Conservation (phyloP, 257 asterid species). For the Plantago ovata region DNA sequence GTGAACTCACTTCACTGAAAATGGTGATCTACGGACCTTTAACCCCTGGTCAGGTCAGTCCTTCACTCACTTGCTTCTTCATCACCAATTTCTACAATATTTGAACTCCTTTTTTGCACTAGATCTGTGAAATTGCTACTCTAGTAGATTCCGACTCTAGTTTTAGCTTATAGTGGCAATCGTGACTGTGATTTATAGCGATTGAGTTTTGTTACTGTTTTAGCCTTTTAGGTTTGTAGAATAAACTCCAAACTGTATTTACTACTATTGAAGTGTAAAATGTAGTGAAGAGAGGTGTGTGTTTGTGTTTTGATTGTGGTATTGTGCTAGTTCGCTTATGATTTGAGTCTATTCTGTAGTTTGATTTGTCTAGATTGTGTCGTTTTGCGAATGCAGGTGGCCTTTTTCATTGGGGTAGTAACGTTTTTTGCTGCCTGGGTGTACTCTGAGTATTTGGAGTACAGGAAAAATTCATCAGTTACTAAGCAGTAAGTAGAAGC, state of each 20-base stretch:
- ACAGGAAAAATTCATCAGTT: constrained; percentile 38
- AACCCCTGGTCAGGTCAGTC: constrained; percentile 77
- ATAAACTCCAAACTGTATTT: too few species aligned
- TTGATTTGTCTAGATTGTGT: constrained; percentile 8
- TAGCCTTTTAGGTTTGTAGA: neutral
- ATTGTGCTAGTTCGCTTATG: constrained; percentile 13
- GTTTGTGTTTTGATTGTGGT: neutral
- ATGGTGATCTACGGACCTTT: constrained; percentile 87
- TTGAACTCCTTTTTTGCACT: neutral
- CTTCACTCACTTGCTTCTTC: constrained; percentile 13
- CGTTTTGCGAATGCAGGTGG: constrained; percentile 45
- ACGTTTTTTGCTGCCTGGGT: constrained; percentile 80
- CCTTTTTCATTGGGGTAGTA: constrained; percentile 70
- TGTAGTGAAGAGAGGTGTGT: neutral
- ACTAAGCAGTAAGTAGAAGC: constrained; percentile 40
- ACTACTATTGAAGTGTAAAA: too few species aligned
- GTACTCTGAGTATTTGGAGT: constrained; percentile 73
- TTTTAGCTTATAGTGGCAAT: neutral
- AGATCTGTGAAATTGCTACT: constrained; percentile 7
- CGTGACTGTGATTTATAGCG: constrained; percentile 1
- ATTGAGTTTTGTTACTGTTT: neutral
- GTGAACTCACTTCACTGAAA: neutral
- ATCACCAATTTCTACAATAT: constrained; percentile 3
- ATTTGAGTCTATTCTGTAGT: too few species aligned
- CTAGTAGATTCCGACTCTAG: constrained; percentile 5